A percentile compares a stretch with the other conserved stretches of the same genome.
Evolutionary conservation across 148 eudicot genomes (phyloP).

Genomic region (Rhododendron kiyosumense): DNA sequence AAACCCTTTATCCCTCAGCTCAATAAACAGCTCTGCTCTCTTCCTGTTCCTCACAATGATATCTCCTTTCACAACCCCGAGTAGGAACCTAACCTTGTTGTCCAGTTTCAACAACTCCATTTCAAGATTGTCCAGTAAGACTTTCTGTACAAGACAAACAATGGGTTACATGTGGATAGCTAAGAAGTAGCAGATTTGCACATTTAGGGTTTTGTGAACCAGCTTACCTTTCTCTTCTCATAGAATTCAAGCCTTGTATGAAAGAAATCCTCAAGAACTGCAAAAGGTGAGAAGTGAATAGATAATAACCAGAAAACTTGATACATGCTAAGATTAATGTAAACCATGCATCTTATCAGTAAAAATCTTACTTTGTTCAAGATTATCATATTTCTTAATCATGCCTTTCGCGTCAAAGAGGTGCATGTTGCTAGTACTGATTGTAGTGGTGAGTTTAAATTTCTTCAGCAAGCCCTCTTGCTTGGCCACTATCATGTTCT

Average conservation of each 20-base stretch:
- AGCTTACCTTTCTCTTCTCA: constrained; percentile 62
- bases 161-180: neutral
- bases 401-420: constrained; percentile 70
- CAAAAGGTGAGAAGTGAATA: constrained; percentile 4
- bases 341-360: neutral
- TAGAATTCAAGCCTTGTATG: constrained; percentile 56
- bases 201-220: neutral
- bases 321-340: neutral
- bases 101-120: constrained; percentile 53
- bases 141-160: constrained; percentile 34
- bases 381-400: constrained; percentile 73
- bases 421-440: constrained; percentile 94
- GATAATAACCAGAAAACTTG: neutral
- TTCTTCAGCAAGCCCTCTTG: constrained; percentile 90
- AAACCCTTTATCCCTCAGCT: constrained; percentile 70
- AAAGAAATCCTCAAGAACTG: constrained; percentile 88
- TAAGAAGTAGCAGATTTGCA: neutral
- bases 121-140: constrained; percentile 46
- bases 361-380: constrained; percentile 66
- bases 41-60: constrained; percentile 78
- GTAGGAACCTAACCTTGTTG: constrained; percentile 79
- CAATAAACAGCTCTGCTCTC: constrained; percentile 67
- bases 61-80: constrained; percentile 75
- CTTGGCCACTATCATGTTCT: constrained; percentile 46
- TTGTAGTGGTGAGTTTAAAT: constrained; percentile 68